Conservation (phyloP, 1,139 yeast species). For the Chernovozyma sophiae-reginae region DNA sequence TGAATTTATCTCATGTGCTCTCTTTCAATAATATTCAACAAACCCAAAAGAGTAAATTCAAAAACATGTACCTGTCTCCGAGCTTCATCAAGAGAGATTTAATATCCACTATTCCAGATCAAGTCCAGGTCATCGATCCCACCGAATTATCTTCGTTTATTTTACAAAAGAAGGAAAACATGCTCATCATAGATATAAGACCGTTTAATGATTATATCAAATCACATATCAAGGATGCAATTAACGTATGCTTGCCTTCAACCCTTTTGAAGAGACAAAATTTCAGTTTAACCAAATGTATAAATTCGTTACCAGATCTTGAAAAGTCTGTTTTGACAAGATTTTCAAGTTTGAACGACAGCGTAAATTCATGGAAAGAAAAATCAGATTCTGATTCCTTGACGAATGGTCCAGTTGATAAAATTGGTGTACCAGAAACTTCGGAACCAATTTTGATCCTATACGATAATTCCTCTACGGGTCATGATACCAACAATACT, state of each 20-base stretch:
- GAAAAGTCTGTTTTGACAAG: slow-evolving; percentile 31
- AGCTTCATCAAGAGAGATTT: slow-evolving; percentile 6
- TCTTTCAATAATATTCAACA: slow-evolving; percentile 9
- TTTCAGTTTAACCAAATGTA: slow-evolving; percentile 52
- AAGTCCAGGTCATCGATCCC: not conserved
- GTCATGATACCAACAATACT: slow-evolving; percentile 20
- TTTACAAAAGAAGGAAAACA: slow-evolving; percentile 1
- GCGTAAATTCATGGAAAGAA: too few species aligned
- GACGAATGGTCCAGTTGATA: too few species aligned
- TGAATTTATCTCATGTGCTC: slow-evolving; percentile 6
- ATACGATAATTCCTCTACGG: slow-evolving; percentile 25
- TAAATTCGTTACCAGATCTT: slow-evolving; percentile 51
- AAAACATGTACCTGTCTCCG: slow-evolving; percentile 7
- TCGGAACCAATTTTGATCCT: slow-evolving; percentile 6
- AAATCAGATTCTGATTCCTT: not conserved
- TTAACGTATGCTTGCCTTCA: slow-evolving; percentile 73
- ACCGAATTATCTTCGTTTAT: slow-evolving; percentile 3
- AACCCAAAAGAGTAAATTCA: slow-evolving; percentile 10
- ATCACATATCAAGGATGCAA: slow-evolving; percentile 50
- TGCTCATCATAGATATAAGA: slow-evolving; percentile 61
- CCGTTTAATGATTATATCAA: slow-evolving; percentile 62
- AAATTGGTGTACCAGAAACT: not conserved
- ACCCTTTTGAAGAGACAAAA: slow-evolving; percentile 68
- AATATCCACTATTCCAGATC: slow-evolving; percentile 3
- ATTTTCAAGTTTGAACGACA: slow-evolving; percentile 11